Conservation (phyloP, 116 monocot species). For the Iris pallida region DNA sequence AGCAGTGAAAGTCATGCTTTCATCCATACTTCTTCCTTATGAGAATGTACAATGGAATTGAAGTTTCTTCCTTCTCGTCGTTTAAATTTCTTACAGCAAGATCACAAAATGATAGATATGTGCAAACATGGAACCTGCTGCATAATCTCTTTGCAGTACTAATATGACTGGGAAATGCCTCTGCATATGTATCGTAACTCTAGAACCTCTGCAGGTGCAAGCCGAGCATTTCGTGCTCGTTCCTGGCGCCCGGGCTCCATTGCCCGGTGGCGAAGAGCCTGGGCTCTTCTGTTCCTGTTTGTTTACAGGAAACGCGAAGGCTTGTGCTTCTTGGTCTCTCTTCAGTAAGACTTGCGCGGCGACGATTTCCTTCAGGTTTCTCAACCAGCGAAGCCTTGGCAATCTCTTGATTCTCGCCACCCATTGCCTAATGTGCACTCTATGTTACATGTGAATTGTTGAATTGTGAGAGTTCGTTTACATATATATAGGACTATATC, state of each 20-base stretch:
- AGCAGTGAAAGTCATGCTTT: neutral
- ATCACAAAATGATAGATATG: neutral
- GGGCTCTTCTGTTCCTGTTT: conserved; percentile 4
- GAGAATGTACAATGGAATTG: neutral
- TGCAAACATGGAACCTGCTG: neutral
- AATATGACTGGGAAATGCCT: neutral
- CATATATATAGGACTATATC: neutral
- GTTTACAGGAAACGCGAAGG: neutral
- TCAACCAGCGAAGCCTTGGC: neutral
- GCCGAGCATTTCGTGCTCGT: conserved; percentile 6
- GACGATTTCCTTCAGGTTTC: neutral
- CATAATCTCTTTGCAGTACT: neutral
- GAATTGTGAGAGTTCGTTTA: no score
- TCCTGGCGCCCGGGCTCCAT: conserved; percentile 6
- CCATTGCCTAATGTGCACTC: neutral
- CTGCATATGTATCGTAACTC: neutral
- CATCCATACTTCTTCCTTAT: neutral
- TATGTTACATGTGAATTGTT: neutral
- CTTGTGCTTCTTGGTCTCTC: neutral
- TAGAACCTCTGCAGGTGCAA: conserved; percentile 19
- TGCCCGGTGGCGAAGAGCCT: conserved; percentile 3
- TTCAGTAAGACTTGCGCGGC: neutral
- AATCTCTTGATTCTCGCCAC: neutral
- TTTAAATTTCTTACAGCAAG: neutral
- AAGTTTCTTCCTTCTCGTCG: no score